These are phyloP conservation scores for Phytophthora hibernalis DNA, from an alignment of 352 stramenopile genomes.

Conservation along the genomic window DNA sequence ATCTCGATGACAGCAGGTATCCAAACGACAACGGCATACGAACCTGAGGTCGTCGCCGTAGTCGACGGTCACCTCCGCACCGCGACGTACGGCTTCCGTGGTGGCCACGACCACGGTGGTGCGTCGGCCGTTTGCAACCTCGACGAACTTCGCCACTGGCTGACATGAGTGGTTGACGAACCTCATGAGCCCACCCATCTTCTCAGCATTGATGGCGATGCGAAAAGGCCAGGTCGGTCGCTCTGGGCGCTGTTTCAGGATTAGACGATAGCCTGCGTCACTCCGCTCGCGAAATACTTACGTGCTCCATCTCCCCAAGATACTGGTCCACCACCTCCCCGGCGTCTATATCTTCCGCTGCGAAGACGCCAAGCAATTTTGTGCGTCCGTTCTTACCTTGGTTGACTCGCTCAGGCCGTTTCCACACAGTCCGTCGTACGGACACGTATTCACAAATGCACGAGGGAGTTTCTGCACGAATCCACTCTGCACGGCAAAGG, in stretches of 20 bases:
- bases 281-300: not conserved
- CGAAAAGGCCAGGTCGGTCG: not conserved
- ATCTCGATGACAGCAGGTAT: too few relatives aligned
- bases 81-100: too few relatives aligned
- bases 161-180: constrained; percentile 11
- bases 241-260: not conserved
- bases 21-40: constrained; percentile 6
- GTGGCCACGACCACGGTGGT: too few relatives aligned
- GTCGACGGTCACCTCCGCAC: too few relatives aligned
- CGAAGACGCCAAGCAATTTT: not conserved
- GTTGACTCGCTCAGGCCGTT: constrained; percentile 6
- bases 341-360: constrained; percentile 8
- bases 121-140: too few relatives aligned
- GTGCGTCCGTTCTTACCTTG: constrained; percentile 10
- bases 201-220: not conserved
- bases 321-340: constrained; percentile 8
- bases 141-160: constrained; percentile 3
- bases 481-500: not conserved
- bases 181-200: constrained; percentile 7
- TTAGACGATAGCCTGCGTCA: not conserved
- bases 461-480: not conserved
- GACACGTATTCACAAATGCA: constrained; percentile 7
- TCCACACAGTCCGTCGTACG: constrained; percentile 3
- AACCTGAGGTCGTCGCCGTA: too few relatives aligned
- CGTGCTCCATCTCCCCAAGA: constrained; percentile 12